phyloP scores from a whole-genome alignment of 2,329 filamentous ascomycete species.

The Aspergillus ochraceoroseus region DNA sequence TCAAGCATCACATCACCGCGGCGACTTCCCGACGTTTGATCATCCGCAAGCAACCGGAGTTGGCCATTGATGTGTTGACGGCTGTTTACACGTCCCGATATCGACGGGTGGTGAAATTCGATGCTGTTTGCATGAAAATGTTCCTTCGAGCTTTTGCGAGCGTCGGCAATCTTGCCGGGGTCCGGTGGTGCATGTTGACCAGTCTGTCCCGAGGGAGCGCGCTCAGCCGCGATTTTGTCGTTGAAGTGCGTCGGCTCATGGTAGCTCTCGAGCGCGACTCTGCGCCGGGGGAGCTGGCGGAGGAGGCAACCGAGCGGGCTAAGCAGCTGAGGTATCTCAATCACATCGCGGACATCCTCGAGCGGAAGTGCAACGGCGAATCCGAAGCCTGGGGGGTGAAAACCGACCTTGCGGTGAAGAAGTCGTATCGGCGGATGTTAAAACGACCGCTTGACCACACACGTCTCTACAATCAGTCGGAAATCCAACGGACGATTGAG shows the following conservation, averaged over 20 bases:
- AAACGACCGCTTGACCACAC: slow-evolving; percentile 15
- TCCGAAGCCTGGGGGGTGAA: slow-evolving; percentile 16
- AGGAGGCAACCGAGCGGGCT: slow-evolving; percentile 4
- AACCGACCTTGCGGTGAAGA: slow-evolving; percentile 14
- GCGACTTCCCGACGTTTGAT: slow-evolving; percentile 31
- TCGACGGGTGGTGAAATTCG: slow-evolving; percentile 31
- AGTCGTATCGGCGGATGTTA: slow-evolving; percentile 12
- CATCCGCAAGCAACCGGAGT: slow-evolving; percentile 19
- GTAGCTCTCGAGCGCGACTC: slow-evolving; percentile 16
- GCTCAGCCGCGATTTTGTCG: slow-evolving; percentile 30
- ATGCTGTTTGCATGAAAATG: slow-evolving; percentile 38
- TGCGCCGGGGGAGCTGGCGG: background rate
- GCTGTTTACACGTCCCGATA: slow-evolving; percentile 38
- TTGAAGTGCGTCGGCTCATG: slow-evolving; percentile 31
- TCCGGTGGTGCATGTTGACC: slow-evolving; percentile 41
- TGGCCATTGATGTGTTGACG: slow-evolving; percentile 34
- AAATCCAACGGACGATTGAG: slow-evolving; percentile 17
- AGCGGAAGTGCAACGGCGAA: slow-evolving; percentile 24
- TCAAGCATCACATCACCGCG: slow-evolving; percentile 37
- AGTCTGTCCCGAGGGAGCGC: slow-evolving; percentile 34
- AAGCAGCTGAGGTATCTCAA: slow-evolving; percentile 22
- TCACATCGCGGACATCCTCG: slow-evolving; percentile 20
- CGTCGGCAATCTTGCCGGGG: slow-evolving; percentile 30
- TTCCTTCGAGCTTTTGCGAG: slow-evolving; percentile 34
- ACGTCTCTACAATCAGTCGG: slow-evolving; percentile 12